These are phyloP conservation scores for Nakaseomyces sp. DNA, from an alignment of 1,139 yeast species.

Conservation along the genomic window DNA sequence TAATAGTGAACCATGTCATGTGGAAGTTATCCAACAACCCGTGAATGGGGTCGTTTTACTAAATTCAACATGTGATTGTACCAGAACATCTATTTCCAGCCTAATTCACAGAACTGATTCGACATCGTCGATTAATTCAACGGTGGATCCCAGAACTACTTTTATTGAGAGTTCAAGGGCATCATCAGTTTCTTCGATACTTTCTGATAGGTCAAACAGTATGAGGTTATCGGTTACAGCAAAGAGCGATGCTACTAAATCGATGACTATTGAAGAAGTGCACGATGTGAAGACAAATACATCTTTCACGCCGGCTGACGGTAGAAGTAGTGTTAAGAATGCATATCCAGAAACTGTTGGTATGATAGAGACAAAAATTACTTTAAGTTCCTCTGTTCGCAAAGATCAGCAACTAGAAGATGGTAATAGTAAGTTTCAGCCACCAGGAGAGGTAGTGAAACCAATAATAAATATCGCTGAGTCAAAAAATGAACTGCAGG, in stretches of 20 bases:
- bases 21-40: not conserved
- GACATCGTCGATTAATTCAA: not conserved
- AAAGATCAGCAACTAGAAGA: not conserved
- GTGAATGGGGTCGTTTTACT: not conserved
- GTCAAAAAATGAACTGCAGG: too few relatives aligned
- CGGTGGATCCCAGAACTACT: not conserved
- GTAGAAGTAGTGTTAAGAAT: not conserved
- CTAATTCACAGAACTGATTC: not conserved
- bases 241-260: not conserved
- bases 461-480: not conserved
- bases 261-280: not conserved
- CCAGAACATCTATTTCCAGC: not conserved
- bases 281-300: not conserved
- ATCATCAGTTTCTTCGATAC: conserved; percentile 1
- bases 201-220: not conserved
- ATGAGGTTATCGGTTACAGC: not conserved
- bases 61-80: not conserved
- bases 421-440: not conserved
- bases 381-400: not conserved
- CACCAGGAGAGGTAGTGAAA: not conserved
- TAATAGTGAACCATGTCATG: not conserved
- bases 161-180: not conserved
- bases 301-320: not conserved
- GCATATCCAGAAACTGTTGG: too few relatives aligned
- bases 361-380: not conserved